Base-by-base conservation (phyloP, 352 stramenopile species). In the Phytophthora podocarpi region DNA sequence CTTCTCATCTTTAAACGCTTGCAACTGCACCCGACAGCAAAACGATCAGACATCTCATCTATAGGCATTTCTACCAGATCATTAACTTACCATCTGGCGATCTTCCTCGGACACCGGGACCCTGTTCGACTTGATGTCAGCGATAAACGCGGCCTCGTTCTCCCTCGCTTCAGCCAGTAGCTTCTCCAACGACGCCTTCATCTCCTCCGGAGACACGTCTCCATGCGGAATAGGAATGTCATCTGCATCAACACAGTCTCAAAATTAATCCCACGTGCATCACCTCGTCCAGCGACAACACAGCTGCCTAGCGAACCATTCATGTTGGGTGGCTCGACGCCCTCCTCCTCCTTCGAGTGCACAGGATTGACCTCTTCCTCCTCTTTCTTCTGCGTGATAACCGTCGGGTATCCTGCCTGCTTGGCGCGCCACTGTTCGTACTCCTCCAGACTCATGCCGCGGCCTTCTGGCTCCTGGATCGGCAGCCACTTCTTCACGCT, bases 1-100 rank as follows among this genome's bases (percentile, higher is more conserved):
- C 56, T 95, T 95, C 58, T 95, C 87, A 55, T 92, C 81, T 58
- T 93, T 93, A 68, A 89, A 94, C 28, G 83, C 85, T 77, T 93
- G 76, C 32, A 90, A 35, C 85, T 94, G 57, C 4, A 49, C 30
- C 3, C 21, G 8, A 58, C 10, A 58, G 12, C 58, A 63, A 48
- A 34, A 53, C 3, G 26, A 30, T 59, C 21, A 56, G 20, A 8
- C 13, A 27, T 12, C 12, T 10, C 21, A 41, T 24, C 13, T 36
- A 36, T 6, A 20, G n/a, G n/a, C n/a, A 37, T 35, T 61, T 49
- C 10, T 13, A 37, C 27, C 32, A 41, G 8, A 26, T 43, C 21
- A 54, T 11, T 13, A 48, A 54, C n/a, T 15, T 55, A 92, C 83
- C 85, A 93, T 88, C 67, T 93, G 77, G 48, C 80, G 74, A 58